A percentile compares a stretch with the other conserved stretches of the same genome.
Conservation (phyloP, 108 stramenopile species). For the Skeletonema marinoi region DNA sequence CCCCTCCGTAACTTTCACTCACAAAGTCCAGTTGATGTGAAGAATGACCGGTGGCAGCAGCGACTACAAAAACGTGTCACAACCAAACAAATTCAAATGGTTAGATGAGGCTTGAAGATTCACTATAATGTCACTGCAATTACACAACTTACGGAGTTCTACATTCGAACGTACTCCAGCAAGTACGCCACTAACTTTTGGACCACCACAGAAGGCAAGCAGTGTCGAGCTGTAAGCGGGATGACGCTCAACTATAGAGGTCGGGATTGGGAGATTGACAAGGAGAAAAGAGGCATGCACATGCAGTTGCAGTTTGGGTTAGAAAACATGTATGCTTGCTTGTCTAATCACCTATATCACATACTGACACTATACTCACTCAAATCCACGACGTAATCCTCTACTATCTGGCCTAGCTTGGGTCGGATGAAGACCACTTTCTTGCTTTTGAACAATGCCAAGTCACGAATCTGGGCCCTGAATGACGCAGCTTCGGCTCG, state of each 20-base stretch:
- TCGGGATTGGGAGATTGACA: background rate
- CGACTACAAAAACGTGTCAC: no score
- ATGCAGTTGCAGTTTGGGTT: no score
- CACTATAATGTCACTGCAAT: no score
- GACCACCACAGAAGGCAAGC: slow-evolving; percentile 50
- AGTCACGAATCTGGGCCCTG: slow-evolving; percentile 16
- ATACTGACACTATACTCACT: background rate
- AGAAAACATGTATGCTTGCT: background rate
- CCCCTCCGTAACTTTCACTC: no score
- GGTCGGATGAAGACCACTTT: slow-evolving; percentile 26
- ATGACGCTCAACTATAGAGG: background rate
- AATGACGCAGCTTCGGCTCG: slow-evolving; percentile 16
- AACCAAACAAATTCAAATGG: no score
- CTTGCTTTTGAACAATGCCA: slow-evolving; percentile 14
- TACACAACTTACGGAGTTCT: background rate
- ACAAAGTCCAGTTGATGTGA: no score
- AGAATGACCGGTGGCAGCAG: no score
- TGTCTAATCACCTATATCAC: no score
- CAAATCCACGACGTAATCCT: slow-evolving; percentile 40
- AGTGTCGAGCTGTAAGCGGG: slow-evolving; percentile 21
- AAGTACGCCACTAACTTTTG: slow-evolving; percentile 8
- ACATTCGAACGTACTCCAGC: background rate
- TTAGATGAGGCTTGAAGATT: no score
- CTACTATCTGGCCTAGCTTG: slow-evolving; percentile 23
- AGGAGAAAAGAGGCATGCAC: background rate